Evolutionary conservation across 73 alveolate species (phyloP).

Genomic region (Paramecium caudatum): DNA sequence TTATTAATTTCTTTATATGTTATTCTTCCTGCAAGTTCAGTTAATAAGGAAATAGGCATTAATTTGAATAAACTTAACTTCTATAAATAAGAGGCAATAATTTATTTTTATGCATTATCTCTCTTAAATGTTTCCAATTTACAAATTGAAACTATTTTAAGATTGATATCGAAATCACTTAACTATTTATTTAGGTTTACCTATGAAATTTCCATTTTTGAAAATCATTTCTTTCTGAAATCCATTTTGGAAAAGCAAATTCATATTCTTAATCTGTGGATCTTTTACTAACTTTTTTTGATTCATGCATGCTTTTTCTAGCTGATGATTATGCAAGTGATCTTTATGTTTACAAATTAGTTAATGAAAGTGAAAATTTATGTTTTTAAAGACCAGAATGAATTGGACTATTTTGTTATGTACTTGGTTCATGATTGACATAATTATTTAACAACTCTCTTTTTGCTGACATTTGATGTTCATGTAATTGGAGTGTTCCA

Average conservation of each 20-base stretch:
- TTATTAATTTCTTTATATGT: constrained; percentile 4
- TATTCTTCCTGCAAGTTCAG: constrained; percentile 52
- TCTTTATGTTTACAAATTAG: constrained; percentile 34
- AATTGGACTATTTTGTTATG: neutral
- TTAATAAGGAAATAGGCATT: constrained; percentile 4
- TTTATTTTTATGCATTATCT: constrained; percentile 19
- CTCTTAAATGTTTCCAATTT: constrained; percentile 64
- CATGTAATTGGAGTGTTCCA: constrained; percentile 36
- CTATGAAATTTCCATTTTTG: constrained; percentile 47
- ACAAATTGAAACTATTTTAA: constrained; percentile 72
- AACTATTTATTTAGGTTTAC: constrained; percentile 9
- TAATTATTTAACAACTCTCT: neutral
- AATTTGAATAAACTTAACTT: constrained; percentile 20
- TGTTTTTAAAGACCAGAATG: neutral
- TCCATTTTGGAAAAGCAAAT: constrained; percentile 56
- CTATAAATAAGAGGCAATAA: neutral
- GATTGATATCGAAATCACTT: constrained; percentile 60
- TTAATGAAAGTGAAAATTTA: constrained; percentile 26
- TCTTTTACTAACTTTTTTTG: neutral
- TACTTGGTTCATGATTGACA: neutral
- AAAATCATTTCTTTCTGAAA: constrained; percentile 51
- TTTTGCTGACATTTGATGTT: neutral
- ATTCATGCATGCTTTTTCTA: constrained; percentile 16
- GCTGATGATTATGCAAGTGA: constrained; percentile 17
- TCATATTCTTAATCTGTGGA: constrained; percentile 21